Base-by-base conservation (phyloP, 108 stramenopile genomes). In the Cyclotella atomus region DNA sequence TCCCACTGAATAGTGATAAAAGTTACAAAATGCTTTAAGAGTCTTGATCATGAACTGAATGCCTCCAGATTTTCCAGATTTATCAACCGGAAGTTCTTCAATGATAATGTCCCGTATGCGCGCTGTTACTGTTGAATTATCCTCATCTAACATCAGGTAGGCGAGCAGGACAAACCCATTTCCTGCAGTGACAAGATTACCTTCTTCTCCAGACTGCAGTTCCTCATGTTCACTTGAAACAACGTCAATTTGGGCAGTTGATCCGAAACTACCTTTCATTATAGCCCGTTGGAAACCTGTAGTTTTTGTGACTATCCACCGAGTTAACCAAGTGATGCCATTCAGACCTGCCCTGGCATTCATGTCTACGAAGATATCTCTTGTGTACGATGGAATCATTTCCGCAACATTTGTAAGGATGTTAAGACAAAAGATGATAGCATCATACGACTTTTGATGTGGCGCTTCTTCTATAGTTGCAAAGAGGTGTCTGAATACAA, bases 21-120 rank as follows among this genome's bases (percentile, higher is more conserved):
- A 91, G 65, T 95, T 95, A 74, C 91, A 91, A 52, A 92, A 92
- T 6, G 91, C 91, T 32, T 88, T 89, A 35, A 95, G 78, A 15
- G 87, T 89, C 59, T 91, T 92, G 54, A 88, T 77, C 45, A 92
- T 80, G 64, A 92, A 80, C 38, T 75, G 67, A 47, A 87, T 49
- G 28, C 85, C 88, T 30, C 84, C 71, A 15, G 83, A 77, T 3
- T 68, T 68, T 16, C 80, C 79, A 24, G 50, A 46, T 45, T 66
- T 55, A 44, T 80, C 71, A 12, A 59, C 21, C n/a, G 89, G 88
- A 69, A 94, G 73, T 68, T 87, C 79, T 0, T 59, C 44, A 24
- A 88, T 23, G 8, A 94, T 81, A 6, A 67, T 49, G 6, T 81
- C 70, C 32, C 86, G 87, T 65, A 89, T 72, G 7, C 29, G 73